phyloP scores from a whole-genome alignment of 306 rosid species.

The Rubus idaeus region DNA sequence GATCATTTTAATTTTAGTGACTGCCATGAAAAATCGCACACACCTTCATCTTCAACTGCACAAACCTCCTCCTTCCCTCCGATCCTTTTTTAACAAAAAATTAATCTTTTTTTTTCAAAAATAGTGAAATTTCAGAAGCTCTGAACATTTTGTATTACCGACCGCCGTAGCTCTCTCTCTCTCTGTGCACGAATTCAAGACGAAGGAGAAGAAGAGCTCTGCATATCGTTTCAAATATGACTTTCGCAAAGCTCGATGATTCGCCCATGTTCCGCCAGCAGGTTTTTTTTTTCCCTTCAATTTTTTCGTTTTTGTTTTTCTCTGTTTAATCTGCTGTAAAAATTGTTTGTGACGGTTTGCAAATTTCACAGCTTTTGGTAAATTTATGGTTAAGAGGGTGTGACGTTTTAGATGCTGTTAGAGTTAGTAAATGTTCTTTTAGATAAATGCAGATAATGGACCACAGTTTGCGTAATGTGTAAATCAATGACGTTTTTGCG shows the following conservation, averaged over 20 bases:
- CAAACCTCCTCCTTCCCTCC: constrained; percentile 40
- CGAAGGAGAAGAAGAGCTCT: neutral
- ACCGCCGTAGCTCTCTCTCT: neutral
- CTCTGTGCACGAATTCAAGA: neutral
- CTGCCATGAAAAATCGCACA: constrained; percentile 43
- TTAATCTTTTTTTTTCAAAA: neutral
- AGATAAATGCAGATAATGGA: neutral
- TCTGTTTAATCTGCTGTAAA: neutral
- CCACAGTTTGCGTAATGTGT: neutral
- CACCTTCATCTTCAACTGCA: constrained; percentile 29
- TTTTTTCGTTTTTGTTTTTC: neutral
- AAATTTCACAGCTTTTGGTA: neutral
- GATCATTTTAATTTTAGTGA: constrained; percentile 12
- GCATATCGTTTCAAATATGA: constrained; percentile 45
- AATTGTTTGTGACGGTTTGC: neutral
- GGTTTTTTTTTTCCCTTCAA: constrained; percentile 40
- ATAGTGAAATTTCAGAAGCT: neutral
- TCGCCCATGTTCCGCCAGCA: constrained; percentile 99
- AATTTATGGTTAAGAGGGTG: neutral
- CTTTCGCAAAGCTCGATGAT: constrained; percentile 90
- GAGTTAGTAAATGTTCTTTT: neutral
- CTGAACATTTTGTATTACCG: neutral
- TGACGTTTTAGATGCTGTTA: neutral
- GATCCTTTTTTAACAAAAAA: constrained; percentile 8
- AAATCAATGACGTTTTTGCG: neutral